Conservation (phyloP, 345 rosid species). For the Syzygium aqueum region DNA sequence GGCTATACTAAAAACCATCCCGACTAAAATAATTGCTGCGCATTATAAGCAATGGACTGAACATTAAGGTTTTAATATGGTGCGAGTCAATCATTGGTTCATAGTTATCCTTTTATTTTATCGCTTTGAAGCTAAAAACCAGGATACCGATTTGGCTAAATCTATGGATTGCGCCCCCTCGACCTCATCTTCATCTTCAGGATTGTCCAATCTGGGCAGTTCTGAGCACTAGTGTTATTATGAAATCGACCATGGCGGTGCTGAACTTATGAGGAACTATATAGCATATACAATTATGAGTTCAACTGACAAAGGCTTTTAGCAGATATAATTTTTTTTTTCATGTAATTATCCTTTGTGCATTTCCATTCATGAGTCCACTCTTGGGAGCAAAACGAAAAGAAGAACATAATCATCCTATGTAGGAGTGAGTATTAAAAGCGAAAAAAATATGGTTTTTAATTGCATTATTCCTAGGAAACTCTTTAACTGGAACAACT, state of each 20-base stretch:
- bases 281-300: neutral
- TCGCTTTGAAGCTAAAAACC: neutral
- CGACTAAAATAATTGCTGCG: neutral
- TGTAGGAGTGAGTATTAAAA: neutral
- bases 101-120: neutral
- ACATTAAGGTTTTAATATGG: neutral
- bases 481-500: neutral
- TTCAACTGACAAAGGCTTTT: neutral
- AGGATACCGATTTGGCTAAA: neutral
- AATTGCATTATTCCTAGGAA: neutral
- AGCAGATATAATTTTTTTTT: neutral
- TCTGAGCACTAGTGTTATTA: neutral
- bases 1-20: neutral
- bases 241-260: neutral
- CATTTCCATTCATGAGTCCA: neutral
- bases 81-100: neutral
- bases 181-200: neutral
- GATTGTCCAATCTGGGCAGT: neutral
- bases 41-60: neutral
- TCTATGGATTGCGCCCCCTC: neutral
- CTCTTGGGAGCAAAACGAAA: accelerated
- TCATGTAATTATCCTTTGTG: neutral
- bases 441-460: neutral
- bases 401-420: neutral
- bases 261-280: neutral